A percentile compares a stretch with the other conserved stretches of the same genome.
phyloP scores from a whole-genome alignment of 2,329 filamentous ascomycete genomes.

The Uncinocarpus reesii region DNA sequence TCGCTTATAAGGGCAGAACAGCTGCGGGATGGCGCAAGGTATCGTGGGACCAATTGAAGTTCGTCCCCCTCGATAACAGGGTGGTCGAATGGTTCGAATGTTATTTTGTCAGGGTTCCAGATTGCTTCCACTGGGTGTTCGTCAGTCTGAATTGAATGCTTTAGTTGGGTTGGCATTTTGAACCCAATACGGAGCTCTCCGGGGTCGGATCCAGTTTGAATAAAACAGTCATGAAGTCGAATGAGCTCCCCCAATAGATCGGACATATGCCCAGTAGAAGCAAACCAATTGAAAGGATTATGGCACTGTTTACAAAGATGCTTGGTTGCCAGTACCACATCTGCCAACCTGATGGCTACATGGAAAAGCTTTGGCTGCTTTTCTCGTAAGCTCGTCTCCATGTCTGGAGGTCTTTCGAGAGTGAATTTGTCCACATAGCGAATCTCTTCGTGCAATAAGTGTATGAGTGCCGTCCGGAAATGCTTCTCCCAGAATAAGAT shows the following conservation, averaged over 20 bases:
- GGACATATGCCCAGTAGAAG: constrained; percentile 11
- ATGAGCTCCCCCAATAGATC: constrained; percentile 14
- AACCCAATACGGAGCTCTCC: constrained; percentile 8
- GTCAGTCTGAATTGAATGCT: too few species aligned
- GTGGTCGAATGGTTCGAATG: constrained; percentile 11
- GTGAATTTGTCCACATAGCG: constrained; percentile 4
- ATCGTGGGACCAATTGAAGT: constrained; percentile 14
- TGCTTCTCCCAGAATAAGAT: constrained; percentile 17
- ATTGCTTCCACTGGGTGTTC: constrained; percentile 5
- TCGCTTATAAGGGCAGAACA: neutral
- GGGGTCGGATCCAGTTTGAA: neutral
- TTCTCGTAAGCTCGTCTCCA: neutral
- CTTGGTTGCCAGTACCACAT: neutral
- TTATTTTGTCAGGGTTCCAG: constrained; percentile 14
- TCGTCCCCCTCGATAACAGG: constrained; percentile 12
- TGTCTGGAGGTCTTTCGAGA: too few species aligned
- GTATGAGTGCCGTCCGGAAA: constrained; percentile 16
- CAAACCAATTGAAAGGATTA: constrained; percentile 11
- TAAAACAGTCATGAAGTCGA: constrained; percentile 17
- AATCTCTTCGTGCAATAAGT: constrained; percentile 15
- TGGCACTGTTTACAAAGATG: neutral
- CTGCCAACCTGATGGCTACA: neutral
- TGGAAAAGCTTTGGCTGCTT: neutral
- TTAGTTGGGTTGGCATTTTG: neutral
- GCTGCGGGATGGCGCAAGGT: constrained; percentile 1